Percentiles rank a stretch among this genome's conserved stretches.
phyloP scores from a whole-genome alignment of 805 yeast species.

The Candida silvatica region DNA sequence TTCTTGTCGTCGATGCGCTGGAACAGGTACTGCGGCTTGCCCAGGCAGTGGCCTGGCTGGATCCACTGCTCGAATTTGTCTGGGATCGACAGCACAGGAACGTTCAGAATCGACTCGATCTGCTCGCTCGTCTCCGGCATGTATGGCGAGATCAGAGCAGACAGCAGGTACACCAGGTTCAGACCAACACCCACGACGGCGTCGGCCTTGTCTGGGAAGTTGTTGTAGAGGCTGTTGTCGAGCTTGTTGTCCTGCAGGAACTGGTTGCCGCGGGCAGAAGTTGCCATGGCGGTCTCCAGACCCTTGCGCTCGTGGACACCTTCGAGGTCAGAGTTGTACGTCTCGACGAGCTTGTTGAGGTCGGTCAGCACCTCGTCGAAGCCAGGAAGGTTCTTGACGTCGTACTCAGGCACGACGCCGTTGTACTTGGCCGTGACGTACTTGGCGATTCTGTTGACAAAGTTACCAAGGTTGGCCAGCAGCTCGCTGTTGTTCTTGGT shows the following conservation, averaged over 20 bases:
- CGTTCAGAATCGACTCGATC: conserved; percentile 74
- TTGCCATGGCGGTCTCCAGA: conserved; percentile 82
- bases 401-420: conserved; percentile 74
- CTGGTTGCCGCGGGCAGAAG: conserved; percentile 88
- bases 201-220: conserved; percentile 72
- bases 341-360: conserved; percentile 48
- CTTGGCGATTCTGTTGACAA: conserved; percentile 88
- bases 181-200: conserved; percentile 90
- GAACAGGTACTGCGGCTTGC: conserved; percentile 87
- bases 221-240: conserved; percentile 76
- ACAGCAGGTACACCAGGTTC: conserved; percentile 79
- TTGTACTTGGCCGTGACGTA: conserved; percentile 86
- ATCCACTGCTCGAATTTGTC: conserved; percentile 65
- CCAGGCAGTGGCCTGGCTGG: conserved; percentile 76
- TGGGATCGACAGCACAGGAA: conserved; percentile 70
- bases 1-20: conserved; percentile 85
- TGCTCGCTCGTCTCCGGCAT: conserved; percentile 77
- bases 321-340: conserved; percentile 69
- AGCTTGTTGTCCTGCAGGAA: conserved; percentile 94
- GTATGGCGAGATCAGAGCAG: conserved; percentile 76
- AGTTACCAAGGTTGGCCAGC: conserved; percentile 93
- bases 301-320: conserved; percentile 78
- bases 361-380: conserved; percentile 43
- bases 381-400: conserved; percentile 37
- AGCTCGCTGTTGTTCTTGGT: conserved; percentile 89